Base-by-base conservation (phyloP, 805 yeast genomes). In the Dipodascopsis tothii region DNA sequence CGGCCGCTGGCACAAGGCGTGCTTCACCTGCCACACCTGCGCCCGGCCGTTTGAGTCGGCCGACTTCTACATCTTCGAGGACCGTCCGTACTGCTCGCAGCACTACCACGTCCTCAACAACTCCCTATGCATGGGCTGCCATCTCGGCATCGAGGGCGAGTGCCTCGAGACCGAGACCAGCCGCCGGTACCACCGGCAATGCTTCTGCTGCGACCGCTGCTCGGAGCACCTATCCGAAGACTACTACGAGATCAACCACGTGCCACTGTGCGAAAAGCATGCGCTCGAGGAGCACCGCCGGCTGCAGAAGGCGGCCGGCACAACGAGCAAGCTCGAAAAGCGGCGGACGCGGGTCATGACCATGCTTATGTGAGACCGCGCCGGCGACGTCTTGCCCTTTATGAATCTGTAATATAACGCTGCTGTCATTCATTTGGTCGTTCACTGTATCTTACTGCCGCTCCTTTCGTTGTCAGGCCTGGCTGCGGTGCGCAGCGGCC, bases 1-100 rank as follows among this genome's bases (percentile, higher is more conserved):
- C 17, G 97, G 96, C 0, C 90, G 87, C 60, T 92, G 97, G 97
- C 98, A 92, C 60, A 72, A 94, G 33, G 64, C 70, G 14, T 92
- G 98, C 60, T 90, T 92, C 68, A 67, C 68, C 11, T 92, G 98
- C 67, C 64, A 70, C 17, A 63, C 69, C 9, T 90, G 97, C 66
- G 40, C 37, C 7, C 22, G 38, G 5, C 44, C 48, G 27, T 57
- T 64, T 33, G 60, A 49, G 20, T 36, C 52, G 20, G 45, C 43
- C 11, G 59, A 58, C 17, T 64, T 66, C 35, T 92, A 88, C 61
- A 95, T 84, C 4, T 71, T 77, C 34, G 69, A 79, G 25, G 94
- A 90, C 63, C 58, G 68, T 46, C 96, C 97, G 11, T 86, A 79
- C 63, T 92, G 98, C 67, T 76, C 77, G 50, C 62, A 65, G 28